Percentiles rank a stretch among this genome's conserved stretches.
Evolutionary conservation across 768 basidiomycete species (phyloP).

Genomic region (Coprinopsis cinerea): DNA sequence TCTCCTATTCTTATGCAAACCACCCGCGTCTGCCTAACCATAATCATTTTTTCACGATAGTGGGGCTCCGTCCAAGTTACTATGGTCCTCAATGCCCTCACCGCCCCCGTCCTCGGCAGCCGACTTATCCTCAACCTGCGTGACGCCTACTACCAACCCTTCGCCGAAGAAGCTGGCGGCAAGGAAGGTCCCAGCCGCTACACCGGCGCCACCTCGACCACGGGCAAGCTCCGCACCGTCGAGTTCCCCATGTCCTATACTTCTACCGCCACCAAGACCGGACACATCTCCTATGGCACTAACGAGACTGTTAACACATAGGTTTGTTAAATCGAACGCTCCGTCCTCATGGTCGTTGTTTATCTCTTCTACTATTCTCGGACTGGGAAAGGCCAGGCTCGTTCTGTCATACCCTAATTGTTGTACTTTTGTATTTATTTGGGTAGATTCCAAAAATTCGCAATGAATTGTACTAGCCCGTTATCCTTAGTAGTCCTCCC

Average conservation of each 20-base stretch:
- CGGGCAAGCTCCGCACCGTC: neutral
- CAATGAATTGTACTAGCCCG: too few species aligned
- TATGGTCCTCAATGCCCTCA: neutral
- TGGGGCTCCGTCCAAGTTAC: neutral
- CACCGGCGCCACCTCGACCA: neutral
- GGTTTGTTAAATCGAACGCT: too few species aligned
- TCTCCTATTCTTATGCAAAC: neutral
- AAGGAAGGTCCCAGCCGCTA: neutral
- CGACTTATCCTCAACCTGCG: conserved; percentile 24
- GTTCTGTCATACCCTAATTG: too few species aligned
- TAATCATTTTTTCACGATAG: neutral
- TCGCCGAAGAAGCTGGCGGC: neutral
- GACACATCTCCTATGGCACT: too few species aligned
- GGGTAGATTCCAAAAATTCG: too few species aligned
- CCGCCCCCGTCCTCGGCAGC: conserved; percentile 18
- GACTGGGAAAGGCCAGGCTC: too few species aligned
- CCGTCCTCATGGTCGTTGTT: too few species aligned
- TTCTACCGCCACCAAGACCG: too few species aligned
- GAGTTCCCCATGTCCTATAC: neutral
- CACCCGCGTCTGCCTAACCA: neutral
- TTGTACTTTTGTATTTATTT: too few species aligned
- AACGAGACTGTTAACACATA: too few species aligned
- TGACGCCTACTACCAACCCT: conserved; percentile 19
- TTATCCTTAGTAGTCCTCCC: too few species aligned
- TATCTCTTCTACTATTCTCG: too few species aligned